Conservation (phyloP, 306 rosid species). For the Aeschynomene evenia region DNA sequence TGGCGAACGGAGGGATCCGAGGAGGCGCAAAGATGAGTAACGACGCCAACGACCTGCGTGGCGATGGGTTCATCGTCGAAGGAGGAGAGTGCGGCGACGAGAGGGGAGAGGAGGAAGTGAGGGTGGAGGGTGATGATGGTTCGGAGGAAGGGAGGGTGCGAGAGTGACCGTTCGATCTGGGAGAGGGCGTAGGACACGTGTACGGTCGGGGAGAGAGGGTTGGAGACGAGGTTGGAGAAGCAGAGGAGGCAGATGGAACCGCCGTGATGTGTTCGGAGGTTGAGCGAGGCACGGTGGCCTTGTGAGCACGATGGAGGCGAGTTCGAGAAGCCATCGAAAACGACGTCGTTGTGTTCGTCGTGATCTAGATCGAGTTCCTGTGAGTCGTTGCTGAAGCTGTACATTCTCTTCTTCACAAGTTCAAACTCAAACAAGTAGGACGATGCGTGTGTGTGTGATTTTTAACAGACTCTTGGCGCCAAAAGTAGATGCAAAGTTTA, state of each 20-base stretch:
- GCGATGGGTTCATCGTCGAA: constrained; percentile 73
- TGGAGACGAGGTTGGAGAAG: constrained; percentile 76
- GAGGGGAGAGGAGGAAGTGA: constrained; percentile 72
- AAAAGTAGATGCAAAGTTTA: background rate
- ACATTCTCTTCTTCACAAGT: constrained; percentile 34
- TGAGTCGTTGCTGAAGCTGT: constrained; percentile 26
- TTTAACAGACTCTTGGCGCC: constrained; percentile 36
- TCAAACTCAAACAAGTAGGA: background rate
- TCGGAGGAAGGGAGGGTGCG: constrained; percentile 58
- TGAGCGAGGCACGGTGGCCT: constrained; percentile 77
- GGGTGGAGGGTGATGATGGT: constrained; percentile 69
- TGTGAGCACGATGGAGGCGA: constrained; percentile 50
- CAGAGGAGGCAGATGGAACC: constrained; percentile 85
- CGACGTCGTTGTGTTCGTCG: background rate
- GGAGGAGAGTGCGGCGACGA: constrained; percentile 59
- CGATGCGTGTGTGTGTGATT: background rate
- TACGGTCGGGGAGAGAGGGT: constrained; percentile 73
- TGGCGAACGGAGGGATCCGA: constrained; percentile 38
- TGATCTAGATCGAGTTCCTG: constrained; percentile 32
- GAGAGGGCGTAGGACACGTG: constrained; percentile 92
- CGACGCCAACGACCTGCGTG: constrained; percentile 50
- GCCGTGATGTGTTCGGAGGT: constrained; percentile 61
- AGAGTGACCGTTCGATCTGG: constrained; percentile 71
- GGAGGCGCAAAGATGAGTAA: constrained; percentile 43
- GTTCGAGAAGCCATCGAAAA: constrained; percentile 11